Base-by-base conservation (phyloP, 345 rosid genomes). In the Lepidium africanum region DNA sequence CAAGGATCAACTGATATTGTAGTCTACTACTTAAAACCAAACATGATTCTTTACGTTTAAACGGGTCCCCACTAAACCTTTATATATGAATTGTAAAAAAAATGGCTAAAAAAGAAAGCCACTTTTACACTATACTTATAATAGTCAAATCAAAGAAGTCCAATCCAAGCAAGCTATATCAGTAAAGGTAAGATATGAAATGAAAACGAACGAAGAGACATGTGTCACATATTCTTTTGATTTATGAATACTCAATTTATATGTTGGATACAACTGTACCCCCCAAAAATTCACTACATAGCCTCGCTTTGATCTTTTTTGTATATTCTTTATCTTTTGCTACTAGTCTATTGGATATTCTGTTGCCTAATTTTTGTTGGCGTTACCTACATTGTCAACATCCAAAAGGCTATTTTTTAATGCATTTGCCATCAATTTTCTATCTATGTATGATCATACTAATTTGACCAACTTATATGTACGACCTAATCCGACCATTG, bases 131-230 rank as follows among this genome's bases (percentile, higher is more conserved):
- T 53, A 36, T 13, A 62, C 48, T 42, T 52, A 53, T 9, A 62
- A 62, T 52, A 62, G 75, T 63, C 69, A 62, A 62, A 71, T 53
- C 69, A 71, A 36, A 53, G 62, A 63, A 71, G 55, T 63, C 63
- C 32, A 43, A 53, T 62, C 40, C 21, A 62, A 45, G 69, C 63
- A 71, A 70, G 19, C 53, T 30, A 5, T 30, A 71, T 52, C 32
- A 33, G 27, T 35, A 61, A 70, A 23, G 11, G 11, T 30, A 2
- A 3, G 5, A 60, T 32, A 52, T 52, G 62, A 36, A 36, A 33
- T 42, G 55, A 62, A 43, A 71, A 62, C 27, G 62, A 61, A 33
- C 23, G 62, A 70, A 41, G 38, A 60, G 68, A 70, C 60, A 46
- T 60, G 49, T 64, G 13, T 58, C 32, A 59, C 43, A 50, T 60